Evolutionary conservation across 805 yeast species (phyloP), one percentile per base, ranked within the genome.

Genomic region (Cyberlindnera bimundalis): DNA sequence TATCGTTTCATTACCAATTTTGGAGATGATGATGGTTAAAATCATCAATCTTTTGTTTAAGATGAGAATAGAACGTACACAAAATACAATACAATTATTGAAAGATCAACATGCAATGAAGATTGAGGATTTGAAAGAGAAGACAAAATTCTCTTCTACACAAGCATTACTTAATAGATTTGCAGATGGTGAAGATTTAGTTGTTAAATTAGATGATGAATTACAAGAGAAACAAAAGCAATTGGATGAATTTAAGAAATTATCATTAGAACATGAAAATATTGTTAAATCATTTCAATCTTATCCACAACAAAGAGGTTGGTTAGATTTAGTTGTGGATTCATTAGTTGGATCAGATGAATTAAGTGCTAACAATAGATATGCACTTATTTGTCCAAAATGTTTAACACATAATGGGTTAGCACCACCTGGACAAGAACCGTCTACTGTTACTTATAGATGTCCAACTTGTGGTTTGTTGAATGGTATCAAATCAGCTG

Each of bases 371-470:
- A 76, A 76, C 32, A 65, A 66, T 43, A 61, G 95, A 32, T 83
- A 70, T 56, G 95, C 95, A 0, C 67, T 86, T 49, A 82, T 86
- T 13, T 86, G 96, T 58, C 48, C 55, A 15, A 62, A 68, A n/a
- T 86, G 96, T 55, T 65, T 60, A 17, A 68, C 68, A 14, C 95
- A 86, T 60, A 86, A 87, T 55, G 96, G 96, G 1, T 68, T 86
- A 33, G 95, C 95, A 0, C 85, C 88, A 4, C 88, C 85, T 2
- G 82, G 83, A 7, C 64, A 71, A 44, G 45, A 57, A 3, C 82
- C 91, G 0, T 53, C 50, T 2, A 53, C 59, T 5, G 77, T 84
- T 8, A 62, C 60, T 37, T 86, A 81, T 52, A 55, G 66, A 2
- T 86, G 96, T 63, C 84, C 88, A 8, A 61, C 62, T 17, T 85